Base-by-base conservation (phyloP, 2,329 filamentous ascomycete genomes). In the Stenocarpella maydis region DNA sequence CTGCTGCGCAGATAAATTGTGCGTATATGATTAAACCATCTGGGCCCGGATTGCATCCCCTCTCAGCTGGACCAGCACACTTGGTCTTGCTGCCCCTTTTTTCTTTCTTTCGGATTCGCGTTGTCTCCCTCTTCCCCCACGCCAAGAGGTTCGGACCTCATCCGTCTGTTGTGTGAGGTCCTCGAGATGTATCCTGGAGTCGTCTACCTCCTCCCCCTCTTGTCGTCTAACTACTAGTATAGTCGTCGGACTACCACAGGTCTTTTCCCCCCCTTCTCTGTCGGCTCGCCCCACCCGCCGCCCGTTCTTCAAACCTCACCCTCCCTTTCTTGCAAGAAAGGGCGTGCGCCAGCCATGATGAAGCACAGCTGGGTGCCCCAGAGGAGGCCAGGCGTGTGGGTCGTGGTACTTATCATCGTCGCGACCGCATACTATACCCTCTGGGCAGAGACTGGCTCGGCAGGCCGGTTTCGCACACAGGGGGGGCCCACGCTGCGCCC, bases 351-450 rank as follows among this genome's bases (percentile, higher is more conserved):
- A 37, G 58, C 58, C 43, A 63, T 63, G 58, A 24, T 63, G 8
- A 63, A 43, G n/a, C 43, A 63, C n/a, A 17, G 26, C 2, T 49
- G 58, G 58, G 8, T 63, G 58, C 34, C 64, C 17, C 47, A 67
- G 28, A 67, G 65, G 34, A 67, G 49, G 39, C 21, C 45, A 24
- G 52, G 26, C 39, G 31, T 47, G 12, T 67, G 65, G 65, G 21
- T 50, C 1, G 45, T 58, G n/a, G 53, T 28, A 9, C 37, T 67
- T 21, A 49, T 67, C 15, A 34, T 60, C 52, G 34, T 67, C 6
- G 15, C 54, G 19, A 37, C 21, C 15, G 45, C 43, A 9, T 58
- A 67, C 14, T 67, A 67, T 21, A 39, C 39, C 14, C 7, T 60
- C 14, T 67, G 65, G 65, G 49, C 52, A 6, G 50, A 67, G 26